Base-by-base conservation (phyloP, 225 moss, liverwort and hornwort genomes). In the Marchantia paleacea region DNA sequence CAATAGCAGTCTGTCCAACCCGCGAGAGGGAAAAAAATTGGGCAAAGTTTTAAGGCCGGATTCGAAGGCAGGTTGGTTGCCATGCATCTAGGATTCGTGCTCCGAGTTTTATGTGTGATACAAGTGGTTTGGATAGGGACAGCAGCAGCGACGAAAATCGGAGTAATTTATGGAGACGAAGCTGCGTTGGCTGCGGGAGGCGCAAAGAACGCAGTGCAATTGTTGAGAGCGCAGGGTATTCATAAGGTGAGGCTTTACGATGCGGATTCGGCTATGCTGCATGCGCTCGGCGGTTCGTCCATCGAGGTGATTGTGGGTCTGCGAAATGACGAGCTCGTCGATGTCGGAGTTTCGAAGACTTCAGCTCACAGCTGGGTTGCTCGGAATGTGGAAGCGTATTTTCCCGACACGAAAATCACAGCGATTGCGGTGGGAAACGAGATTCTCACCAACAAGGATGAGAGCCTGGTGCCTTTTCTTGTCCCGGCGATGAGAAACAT, bases 361-460 rank as follows among this genome's bases (percentile, higher is more conserved):
- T 88, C 89, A 3, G 96, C 96, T 4, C 88, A 84, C 83, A 88
- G 88, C 75, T 96, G 96, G 96, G 87, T 96, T 76, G 84, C 85
- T 13, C 87, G 87, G 20, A 94, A 88, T 79, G 87, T 96, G 9
- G 79, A 91, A 19, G 81, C 89, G 0, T 89, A 87, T 52, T 81
- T 88, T 8, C 69, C 84, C 0, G 81, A 69, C 67, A 94, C 94
- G 82, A 91, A 93, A 79, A 92, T 96, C 79, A 87, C 90, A 2
- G 78, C 84, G 74, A 92, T 96, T 14, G 85, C 92, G 4, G 94
- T 96, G 25, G 96, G 96, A 12, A 89, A 83, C 20, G 92, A 94
- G 49, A 87, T 93, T 22, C 89, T 96, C 57, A 89, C 86, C 62
- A 72, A 63, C 66, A 84, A 85, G 15, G 81, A 90, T 9, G 80